Conservation (phyloP, 768 basidiomycete species). For the Lactarius deliciosus region DNA sequence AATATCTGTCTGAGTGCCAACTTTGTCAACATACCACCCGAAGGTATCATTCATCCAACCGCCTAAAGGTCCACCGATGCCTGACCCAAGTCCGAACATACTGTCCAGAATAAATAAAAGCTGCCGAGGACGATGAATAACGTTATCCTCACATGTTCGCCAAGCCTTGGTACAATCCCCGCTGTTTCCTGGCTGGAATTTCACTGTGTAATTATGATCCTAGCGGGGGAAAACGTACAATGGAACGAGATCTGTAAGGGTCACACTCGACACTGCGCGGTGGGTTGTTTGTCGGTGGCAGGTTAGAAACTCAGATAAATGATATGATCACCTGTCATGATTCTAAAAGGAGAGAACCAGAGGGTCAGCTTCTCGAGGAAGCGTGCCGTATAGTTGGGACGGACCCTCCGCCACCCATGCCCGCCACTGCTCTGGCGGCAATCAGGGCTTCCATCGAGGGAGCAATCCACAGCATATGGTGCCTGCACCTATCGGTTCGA, state of each 20-base stretch:
- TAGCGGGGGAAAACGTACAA: constrained; percentile 51
- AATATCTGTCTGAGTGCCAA: not conserved
- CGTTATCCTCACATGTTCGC: constrained; percentile 68
- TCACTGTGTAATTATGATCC: constrained; percentile 17
- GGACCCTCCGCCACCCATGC: constrained; percentile 90
- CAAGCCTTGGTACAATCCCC: constrained; percentile 90
- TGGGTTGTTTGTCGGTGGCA: constrained; percentile 7
- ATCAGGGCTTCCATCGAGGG: constrained; percentile 84
- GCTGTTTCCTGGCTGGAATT: constrained; percentile 57
- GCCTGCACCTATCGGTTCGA: constrained; percentile 57
- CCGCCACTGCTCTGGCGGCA: constrained; percentile 78
- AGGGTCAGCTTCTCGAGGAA: constrained; percentile 31
- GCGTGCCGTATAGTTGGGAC: constrained; percentile 37
- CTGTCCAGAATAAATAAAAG: constrained; percentile 39
- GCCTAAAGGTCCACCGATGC: constrained; percentile 75
- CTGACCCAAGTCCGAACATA: constrained; percentile 81
- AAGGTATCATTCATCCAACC: constrained; percentile 84
- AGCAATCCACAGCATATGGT: constrained; percentile 87
- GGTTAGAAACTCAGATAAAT: constrained; percentile 14
- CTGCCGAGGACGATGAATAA: constrained; percentile 2
- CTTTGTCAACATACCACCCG: constrained; percentile 62
- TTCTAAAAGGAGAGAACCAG: constrained; percentile 43
- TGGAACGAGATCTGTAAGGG: constrained; percentile 87
- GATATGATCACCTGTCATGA: constrained; percentile 70
- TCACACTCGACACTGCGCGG: constrained; percentile 69